phyloP scores from a whole-genome alignment of 164 flowering plant genomes.

The Echeveria elegans region DNA sequence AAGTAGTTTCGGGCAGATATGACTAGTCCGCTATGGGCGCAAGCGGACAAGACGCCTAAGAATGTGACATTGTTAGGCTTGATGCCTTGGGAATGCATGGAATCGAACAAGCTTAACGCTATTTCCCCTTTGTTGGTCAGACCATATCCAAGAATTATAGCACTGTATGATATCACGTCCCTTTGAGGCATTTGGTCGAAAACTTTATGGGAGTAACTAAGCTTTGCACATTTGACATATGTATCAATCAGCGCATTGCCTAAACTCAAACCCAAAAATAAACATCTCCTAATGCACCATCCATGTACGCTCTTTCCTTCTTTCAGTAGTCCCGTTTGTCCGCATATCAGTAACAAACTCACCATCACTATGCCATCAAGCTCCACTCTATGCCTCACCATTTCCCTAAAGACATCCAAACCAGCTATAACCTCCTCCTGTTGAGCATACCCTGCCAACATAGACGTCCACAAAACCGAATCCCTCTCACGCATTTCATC shows the following conservation, averaged over 20 bases:
- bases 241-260: constrained; percentile 35
- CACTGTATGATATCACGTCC: constrained; percentile 19
- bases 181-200: constrained; percentile 7
- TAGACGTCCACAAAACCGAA: constrained; percentile 30
- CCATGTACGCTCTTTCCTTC: constrained; percentile 21
- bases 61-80: constrained; percentile 23
- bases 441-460: constrained; percentile 28
- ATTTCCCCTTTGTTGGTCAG: constrained; percentile 20
- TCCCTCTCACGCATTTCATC: constrained; percentile 23
- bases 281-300: constrained; percentile 18
- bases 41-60: constrained; percentile 23
- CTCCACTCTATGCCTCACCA: constrained; percentile 14
- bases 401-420: constrained; percentile 14
- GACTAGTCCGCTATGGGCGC: constrained; percentile 25
- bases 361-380: constrained; percentile 22
- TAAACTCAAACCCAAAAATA: constrained; percentile 8
- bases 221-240: constrained; percentile 33
- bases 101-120: constrained; percentile 19
- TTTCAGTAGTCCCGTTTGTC: constrained; percentile 14
- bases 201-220: constrained; percentile 24
- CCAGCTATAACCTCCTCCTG: constrained; percentile 16
- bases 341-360: constrained; percentile 19
- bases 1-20: constrained; percentile 21
- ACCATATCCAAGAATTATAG: constrained; percentile 27
- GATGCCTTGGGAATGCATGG: constrained; percentile 14